Evolutionary conservation across 352 stramenopile species (phyloP).

Genomic region (Pythium brachiatum): DNA sequence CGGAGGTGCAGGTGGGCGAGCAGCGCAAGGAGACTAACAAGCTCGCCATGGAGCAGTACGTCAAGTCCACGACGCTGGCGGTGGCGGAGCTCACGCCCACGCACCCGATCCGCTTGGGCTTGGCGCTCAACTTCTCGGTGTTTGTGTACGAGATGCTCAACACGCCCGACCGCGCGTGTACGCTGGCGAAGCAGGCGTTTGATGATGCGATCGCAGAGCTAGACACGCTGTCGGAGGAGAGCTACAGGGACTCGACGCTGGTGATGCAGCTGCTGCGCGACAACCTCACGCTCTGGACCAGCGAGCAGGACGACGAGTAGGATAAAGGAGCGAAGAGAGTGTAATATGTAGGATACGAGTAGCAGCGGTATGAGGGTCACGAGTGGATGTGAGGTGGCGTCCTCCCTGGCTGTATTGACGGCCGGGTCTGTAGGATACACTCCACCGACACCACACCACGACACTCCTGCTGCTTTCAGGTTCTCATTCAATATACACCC

Average conservation of each 20-base stretch:
- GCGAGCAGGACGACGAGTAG: slow-evolving; percentile 15
- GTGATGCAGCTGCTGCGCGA: slow-evolving; percentile 39
- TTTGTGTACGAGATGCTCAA: slow-evolving; percentile 35
- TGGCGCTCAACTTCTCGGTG: slow-evolving; percentile 36
- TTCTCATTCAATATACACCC: neutral
- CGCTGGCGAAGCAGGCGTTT: slow-evolving; percentile 33
- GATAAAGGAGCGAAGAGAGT: neutral
- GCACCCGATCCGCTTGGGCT: slow-evolving; percentile 31
- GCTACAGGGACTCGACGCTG: slow-evolving; percentile 30
- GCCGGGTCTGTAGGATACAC: neutral
- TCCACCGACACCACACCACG: neutral
- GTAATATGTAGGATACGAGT: neutral
- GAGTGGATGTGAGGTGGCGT: neutral
- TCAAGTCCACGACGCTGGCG: slow-evolving; percentile 16
- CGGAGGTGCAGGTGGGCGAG: slow-evolving; percentile 16
- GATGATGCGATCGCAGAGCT: slow-evolving; percentile 34
- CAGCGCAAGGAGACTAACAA: slow-evolving; percentile 5
- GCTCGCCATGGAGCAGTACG: slow-evolving; percentile 9
- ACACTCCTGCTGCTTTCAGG: neutral
- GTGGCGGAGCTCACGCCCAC: slow-evolving; percentile 26
- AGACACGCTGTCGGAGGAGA: slow-evolving; percentile 33
- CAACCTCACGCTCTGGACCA: slow-evolving; percentile 36
- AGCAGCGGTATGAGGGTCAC: slow-evolving; percentile 1
- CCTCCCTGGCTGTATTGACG: neutral
- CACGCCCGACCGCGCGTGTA: slow-evolving; percentile 23